phyloP scores from a whole-genome alignment of 306 rosid genomes.

The Begonia peltatifolia region DNA sequence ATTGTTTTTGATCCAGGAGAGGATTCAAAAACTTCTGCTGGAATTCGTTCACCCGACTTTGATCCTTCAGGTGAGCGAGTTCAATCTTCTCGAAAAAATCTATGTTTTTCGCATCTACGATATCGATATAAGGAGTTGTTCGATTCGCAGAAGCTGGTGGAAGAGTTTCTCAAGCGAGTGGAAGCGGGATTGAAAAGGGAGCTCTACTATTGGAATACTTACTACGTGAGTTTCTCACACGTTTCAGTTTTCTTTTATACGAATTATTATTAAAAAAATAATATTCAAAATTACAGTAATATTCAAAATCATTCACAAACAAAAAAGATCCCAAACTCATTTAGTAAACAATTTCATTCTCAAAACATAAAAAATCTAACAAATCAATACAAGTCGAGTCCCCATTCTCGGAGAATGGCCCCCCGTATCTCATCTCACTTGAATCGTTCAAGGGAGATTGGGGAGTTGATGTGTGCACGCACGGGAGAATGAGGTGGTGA shows the following conservation, averaged over 20 bases:
- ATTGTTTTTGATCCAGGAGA: slow-evolving; percentile 39
- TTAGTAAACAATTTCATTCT: too few relatives aligned
- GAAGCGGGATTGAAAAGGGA: slow-evolving; percentile 47
- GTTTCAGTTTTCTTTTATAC: not conserved
- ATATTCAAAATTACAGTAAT: too few relatives aligned
- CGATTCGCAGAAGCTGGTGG: slow-evolving; percentile 65
- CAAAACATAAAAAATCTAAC: too few relatives aligned
- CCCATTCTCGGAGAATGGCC: too few relatives aligned
- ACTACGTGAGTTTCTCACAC: slow-evolving; percentile 45
- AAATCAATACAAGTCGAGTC: too few relatives aligned
- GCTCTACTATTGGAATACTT: slow-evolving; percentile 79
- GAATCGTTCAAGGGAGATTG: too few relatives aligned
- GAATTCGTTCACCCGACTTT: slow-evolving; percentile 69
- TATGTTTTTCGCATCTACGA: too few relatives aligned
- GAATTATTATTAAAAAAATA: not conserved
- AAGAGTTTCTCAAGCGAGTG: slow-evolving; percentile 47
- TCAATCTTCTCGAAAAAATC: not conserved
- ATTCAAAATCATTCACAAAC: too few relatives aligned
- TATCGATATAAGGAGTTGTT: not conserved
- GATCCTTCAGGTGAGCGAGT: slow-evolving; percentile 55
- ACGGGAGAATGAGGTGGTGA: too few relatives aligned
- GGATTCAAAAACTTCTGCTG: slow-evolving; percentile 64
- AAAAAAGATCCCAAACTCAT: too few relatives aligned
- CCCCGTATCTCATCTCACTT: too few relatives aligned
- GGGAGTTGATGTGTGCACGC: too few relatives aligned